Evolutionary conservation across 352 stramenopile species (phyloP).

Genomic region (Phytophthora fragariae): DNA sequence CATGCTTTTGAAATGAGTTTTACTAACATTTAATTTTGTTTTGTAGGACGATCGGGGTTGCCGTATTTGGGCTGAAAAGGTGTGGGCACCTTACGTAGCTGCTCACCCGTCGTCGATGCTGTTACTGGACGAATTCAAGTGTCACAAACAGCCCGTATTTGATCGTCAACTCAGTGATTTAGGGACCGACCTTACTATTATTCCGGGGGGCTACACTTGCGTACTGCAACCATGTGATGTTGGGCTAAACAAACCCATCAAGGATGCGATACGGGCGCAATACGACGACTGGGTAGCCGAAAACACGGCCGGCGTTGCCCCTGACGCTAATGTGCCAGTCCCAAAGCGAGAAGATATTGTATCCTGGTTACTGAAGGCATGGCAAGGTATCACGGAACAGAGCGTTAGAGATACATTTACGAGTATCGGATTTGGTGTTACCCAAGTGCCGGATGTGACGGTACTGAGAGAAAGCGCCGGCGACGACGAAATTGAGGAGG

Average conservation of each 20-base stretch:
- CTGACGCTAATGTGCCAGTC: slow-evolving; percentile 3
- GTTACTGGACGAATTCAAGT: too few relatives aligned
- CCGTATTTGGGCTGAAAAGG: slow-evolving; percentile 9
- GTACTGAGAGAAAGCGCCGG: not conserved
- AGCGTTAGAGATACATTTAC: not conserved
- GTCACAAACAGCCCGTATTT: too few relatives aligned
- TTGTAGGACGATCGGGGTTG: slow-evolving; percentile 6
- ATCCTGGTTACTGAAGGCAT: slow-evolving; percentile 1
- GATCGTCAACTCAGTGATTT: too few relatives aligned
- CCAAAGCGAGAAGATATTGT: slow-evolving; percentile 11
- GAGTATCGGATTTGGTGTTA: not conserved
- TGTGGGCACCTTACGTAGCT: slow-evolving; percentile 10
- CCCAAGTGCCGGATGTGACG: not conserved
- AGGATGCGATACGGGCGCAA: too few relatives aligned
- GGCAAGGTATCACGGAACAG: not conserved
- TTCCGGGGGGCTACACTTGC: too few relatives aligned
- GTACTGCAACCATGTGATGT: too few relatives aligned
- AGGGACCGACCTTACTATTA: too few relatives aligned
- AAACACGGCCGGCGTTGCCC: not conserved
- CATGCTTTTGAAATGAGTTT: not conserved
- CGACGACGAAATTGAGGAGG: not conserved
- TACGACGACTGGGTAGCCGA: too few relatives aligned
- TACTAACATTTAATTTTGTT: not conserved
- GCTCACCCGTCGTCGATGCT: too few relatives aligned
- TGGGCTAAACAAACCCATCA: too few relatives aligned